Percentiles rank a stretch among this genome's conserved stretches.
These are phyloP conservation scores for Mycena leptocephala DNA, from an alignment of 768 basidiomycete genomes.

Conservation along the genomic window DNA sequence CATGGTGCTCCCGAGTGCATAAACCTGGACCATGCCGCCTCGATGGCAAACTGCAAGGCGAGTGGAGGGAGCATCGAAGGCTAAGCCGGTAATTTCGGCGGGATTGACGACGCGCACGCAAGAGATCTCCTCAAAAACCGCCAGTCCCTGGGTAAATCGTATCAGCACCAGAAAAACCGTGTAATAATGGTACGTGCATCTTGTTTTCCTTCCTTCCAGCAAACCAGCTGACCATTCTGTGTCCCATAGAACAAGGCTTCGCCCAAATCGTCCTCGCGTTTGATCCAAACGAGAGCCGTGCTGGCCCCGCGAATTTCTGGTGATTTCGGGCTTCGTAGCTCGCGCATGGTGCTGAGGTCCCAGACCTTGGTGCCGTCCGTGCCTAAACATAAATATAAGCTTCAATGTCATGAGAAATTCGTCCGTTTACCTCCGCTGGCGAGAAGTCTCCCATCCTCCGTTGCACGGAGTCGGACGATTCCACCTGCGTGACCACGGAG, in stretches of 20 bases:
- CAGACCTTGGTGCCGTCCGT: constrained; percentile 32
- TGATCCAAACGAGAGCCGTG: constrained; percentile 36
- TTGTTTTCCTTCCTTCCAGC: constrained; percentile 30
- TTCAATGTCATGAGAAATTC: not conserved
- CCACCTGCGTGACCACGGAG: constrained; percentile 31
- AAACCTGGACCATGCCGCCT: constrained; percentile 36
- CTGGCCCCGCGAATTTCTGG: constrained; percentile 26
- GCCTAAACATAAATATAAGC: constrained; percentile 6
- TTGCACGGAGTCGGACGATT: constrained; percentile 19
- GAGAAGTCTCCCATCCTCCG: constrained; percentile 29
- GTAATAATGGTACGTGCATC: constrained; percentile 25
- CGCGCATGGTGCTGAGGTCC: constrained; percentile 26
- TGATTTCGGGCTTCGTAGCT: constrained; percentile 15
- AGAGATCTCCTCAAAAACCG: constrained; percentile 33
- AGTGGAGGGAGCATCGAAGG: constrained; percentile 36
- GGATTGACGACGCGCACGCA: constrained; percentile 33
- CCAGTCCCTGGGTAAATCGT: constrained; percentile 2
- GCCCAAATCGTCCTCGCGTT: constrained; percentile 31
- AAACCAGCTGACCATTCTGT: constrained; percentile 31
- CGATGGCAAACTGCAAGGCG: no score
- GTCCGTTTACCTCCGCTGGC: constrained; percentile 29
- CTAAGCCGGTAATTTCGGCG: constrained; percentile 39
- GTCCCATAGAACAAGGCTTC: constrained; percentile 36
- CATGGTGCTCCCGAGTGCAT: constrained; percentile 32
- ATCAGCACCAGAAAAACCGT: constrained; percentile 8